Conservation (phyloP, 176 grass and related monocot genomes). For the Cenchrus americanus region DNA sequence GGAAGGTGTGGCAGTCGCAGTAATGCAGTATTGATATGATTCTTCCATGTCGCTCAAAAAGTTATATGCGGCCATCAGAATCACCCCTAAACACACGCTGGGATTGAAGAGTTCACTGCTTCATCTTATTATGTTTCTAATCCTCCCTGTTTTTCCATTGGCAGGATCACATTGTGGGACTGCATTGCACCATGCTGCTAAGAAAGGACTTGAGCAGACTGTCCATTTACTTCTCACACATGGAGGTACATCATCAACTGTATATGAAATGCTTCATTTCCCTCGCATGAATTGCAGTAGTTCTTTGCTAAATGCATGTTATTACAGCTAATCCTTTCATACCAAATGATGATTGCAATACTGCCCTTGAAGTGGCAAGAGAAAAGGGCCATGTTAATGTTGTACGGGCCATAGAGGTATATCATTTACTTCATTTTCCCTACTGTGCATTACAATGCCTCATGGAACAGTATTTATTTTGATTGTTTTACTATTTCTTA, state of each 20-base stretch:
- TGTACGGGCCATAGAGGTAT: conserved; percentile 92
- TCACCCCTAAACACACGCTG: neutral
- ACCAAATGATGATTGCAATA: conserved; percentile 90
- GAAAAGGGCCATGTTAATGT: conserved; percentile 92
- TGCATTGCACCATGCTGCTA: conserved; percentile 97
- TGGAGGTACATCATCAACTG: conserved; percentile 59
- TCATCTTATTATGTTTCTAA: neutral
- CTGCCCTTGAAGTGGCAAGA: conserved; percentile 92
- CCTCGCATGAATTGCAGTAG: neutral
- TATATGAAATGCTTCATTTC: neutral
- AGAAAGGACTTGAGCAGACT: conserved; percentile 77
- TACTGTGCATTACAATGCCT: neutral
- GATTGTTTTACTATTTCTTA: conserved; percentile 22
- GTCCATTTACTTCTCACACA: conserved; percentile 80
- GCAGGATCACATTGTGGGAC: conserved; percentile 76
- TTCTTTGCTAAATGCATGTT: conserved; percentile 15
- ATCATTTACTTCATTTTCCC: neutral
- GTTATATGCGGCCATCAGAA: neutral
- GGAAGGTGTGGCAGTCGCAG: neutral
- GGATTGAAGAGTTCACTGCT: neutral
- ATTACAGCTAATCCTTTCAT: conserved; percentile 84
- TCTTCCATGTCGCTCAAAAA: neutral
- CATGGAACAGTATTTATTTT: neutral
- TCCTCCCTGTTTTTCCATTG: neutral
- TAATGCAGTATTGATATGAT: neutral